These are phyloP conservation scores for Apiotrichum porosum DNA, from an alignment of 1,284 basidiomycete species.

Conservation along the genomic window DNA sequence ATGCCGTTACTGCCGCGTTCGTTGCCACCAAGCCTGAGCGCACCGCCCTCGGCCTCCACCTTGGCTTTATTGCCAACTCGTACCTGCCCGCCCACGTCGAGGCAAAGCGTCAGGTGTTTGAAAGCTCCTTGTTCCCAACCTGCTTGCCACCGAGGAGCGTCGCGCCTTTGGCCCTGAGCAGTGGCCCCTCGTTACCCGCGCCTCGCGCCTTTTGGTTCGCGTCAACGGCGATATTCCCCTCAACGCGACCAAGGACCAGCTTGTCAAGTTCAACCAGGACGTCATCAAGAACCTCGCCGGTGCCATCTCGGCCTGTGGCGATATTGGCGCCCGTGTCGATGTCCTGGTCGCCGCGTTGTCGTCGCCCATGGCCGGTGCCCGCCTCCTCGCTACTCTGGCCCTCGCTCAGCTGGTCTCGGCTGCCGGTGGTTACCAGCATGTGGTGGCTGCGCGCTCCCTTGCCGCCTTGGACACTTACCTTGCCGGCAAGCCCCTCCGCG, in stretches of 20 bases:
- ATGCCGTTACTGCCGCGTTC: constrained; percentile 53
- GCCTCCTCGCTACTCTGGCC: constrained; percentile 12
- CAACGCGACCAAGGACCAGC: constrained; percentile 4
- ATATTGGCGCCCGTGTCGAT: constrained; percentile 17
- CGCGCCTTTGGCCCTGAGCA: constrained; percentile 59
- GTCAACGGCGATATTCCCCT: constrained; percentile 3
- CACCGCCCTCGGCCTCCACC: constrained; percentile 55
- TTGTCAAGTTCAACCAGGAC: constrained; percentile 13
- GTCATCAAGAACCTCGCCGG: constrained; percentile 10
- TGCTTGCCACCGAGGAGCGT: constrained; percentile 66
- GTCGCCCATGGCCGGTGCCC: constrained; percentile 1
- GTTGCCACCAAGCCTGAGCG: constrained; percentile 41
- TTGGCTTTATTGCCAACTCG: constrained; percentile 59
- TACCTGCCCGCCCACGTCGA: constrained; percentile 49
- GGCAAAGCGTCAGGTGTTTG: constrained; percentile 54
- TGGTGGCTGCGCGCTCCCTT: constrained; percentile 52
- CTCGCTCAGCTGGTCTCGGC: constrained; percentile 15
- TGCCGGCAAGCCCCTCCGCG: constrained; percentile 11
- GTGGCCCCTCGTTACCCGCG: constrained; percentile 51
- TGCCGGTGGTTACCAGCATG: constrained; percentile 16
- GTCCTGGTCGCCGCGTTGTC: constrained; percentile 9
- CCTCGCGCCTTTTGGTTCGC: constrained; percentile 9
- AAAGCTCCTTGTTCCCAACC: constrained; percentile 64
- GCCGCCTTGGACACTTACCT: constrained; percentile 15
- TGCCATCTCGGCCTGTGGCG: constrained; percentile 11